Evolutionary conservation across 2,329 filamentous ascomycete genomes (phyloP), one percentile per base, ranked within the genome.

Genomic region (Conoideocrella luteorostrata): DNA sequence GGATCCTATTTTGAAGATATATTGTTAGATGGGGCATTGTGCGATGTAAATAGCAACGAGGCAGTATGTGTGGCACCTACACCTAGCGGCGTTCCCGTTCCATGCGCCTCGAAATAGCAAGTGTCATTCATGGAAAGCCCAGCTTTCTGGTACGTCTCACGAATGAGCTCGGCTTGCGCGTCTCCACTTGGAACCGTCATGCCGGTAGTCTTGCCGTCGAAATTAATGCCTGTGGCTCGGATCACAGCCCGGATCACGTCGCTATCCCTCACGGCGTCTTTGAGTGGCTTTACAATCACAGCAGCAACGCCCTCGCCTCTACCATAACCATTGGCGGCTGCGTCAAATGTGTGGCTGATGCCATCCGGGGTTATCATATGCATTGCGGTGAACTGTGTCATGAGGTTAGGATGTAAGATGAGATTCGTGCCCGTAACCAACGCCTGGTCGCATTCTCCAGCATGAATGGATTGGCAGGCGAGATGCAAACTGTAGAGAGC

Each of bases 211-310:
- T 45, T 57, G 12, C 69, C 70, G 45, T 72, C 67, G 22, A 51
- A 50, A 43, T 65, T 65, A 29, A 55, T 42, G 3, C 41, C 55
- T 4, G 56, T 60, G 2, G 46, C 57, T 5, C 57, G 53, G 28
- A 67, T 56, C 7, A 63, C 49, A 12, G 56, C 56, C 7, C 56
- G 51, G n/a, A 62, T 54, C 1, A 58, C 57, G 48, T 73, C 65
- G 10, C 61, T 60, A 33, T 67, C 67, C 18, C 51, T 47, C 3
- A 72, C 29, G 3, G 70, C 70, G 34, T 65, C 57, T 11, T 59
- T 55, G 1, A 72, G 49, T 2, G 53, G 58, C 52, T 72, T 72
- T 2, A 74, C 44, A 2, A 68, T 44, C 6, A 73, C 36, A 10
- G 61, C 53, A 3, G 53, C 63, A 12, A 64, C 53, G 6, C 67